phyloP scores from a whole-genome alignment of 148 eudicot genomes.

The Polygonum maritimum region DNA sequence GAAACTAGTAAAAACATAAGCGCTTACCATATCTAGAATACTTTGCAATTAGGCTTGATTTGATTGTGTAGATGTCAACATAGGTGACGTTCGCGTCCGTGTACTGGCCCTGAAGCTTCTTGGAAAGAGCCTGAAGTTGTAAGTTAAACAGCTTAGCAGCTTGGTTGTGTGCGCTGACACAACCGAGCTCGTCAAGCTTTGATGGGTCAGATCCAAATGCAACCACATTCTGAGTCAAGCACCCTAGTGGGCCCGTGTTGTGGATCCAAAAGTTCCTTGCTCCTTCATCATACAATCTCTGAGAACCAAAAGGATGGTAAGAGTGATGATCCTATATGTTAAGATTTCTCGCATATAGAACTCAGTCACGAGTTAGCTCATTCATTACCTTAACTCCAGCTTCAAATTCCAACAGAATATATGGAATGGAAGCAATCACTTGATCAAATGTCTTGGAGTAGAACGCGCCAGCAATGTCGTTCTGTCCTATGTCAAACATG shows the following conservation, averaged over 20 bases:
- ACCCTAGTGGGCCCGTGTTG: conserved; percentile 91
- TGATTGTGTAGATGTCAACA: conserved; percentile 71
- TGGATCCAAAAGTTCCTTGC: conserved; percentile 94
- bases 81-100: conserved; percentile 65
- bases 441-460: conserved; percentile 79
- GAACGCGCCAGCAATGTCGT: conserved; percentile 82
- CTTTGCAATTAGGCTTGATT: conserved; percentile 65
- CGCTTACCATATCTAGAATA: conserved; percentile 77
- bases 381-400: conserved; percentile 47
- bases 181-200: conserved; percentile 70
- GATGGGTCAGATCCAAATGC: conserved; percentile 65
- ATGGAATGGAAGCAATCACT: conserved; percentile 67
- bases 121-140: conserved; percentile 70
- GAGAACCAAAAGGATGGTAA: background rate
- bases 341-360: background rate
- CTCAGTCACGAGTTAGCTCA: background rate
- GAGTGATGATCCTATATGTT: background rate
- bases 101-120: conserved; percentile 57
- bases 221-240: conserved; percentile 68
- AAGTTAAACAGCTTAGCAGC: conserved; percentile 76
- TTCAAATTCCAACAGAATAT: conserved; percentile 69
- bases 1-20: background rate
- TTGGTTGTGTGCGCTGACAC: conserved; percentile 74
- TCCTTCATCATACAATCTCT: conserved; percentile 70
- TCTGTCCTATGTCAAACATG: conserved; percentile 94